Evolutionary conservation across 768 basidiomycete genomes (phyloP), one percentile per base, ranked within the genome.

Genomic region (Lentinula detonsa): DNA sequence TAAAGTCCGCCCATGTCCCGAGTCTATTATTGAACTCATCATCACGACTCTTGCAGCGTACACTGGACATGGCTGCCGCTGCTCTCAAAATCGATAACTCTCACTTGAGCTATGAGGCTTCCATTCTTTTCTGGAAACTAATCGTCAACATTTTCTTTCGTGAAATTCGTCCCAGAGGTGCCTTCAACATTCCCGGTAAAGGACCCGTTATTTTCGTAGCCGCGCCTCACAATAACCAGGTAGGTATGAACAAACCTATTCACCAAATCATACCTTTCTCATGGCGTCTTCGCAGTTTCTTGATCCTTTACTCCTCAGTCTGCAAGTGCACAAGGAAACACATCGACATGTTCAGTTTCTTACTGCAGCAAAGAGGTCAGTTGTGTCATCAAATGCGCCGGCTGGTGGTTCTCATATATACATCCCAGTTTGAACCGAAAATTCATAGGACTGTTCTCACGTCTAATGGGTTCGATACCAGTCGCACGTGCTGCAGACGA

Each of bases 91-190:
- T 28, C 43, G 51, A 57, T 46, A 68, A 60, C 63, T 66, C 23
- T 65, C 75, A 62, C 23, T 49, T 79, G 16, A 65, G 73, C 59
- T 95, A 94, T 70, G 90, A 94, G 69, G 78, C 84, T 31, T 85
- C 86, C 43, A 85, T 96, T 72, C 70, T 90, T 51, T 93, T 96
- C 74, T 96, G 91, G 92, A 77, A 89, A 61, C 77, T 82, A 2
- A 82, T 96, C 61, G 93, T 91, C 65, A 91, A 91, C 74, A 87
- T 98, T 66, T 98, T 98, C 81, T 98, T 98, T 78, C 81, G 96
- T 65, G 96, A 98, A 76, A 88, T 98, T 67, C 83, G 96, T 61
- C 92, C 95, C 3, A 81, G 96, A 72, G 93, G 96, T 55, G 91
- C 95, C 37, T 98, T 91, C 82, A 92, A 97, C 71, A 92, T 98